Percentiles rank a stretch among this genome's conserved stretches.
These are phyloP conservation scores for Phytopythium oedochilum DNA, from an alignment of 352 stramenopile genomes.

Conservation along the genomic window DNA sequence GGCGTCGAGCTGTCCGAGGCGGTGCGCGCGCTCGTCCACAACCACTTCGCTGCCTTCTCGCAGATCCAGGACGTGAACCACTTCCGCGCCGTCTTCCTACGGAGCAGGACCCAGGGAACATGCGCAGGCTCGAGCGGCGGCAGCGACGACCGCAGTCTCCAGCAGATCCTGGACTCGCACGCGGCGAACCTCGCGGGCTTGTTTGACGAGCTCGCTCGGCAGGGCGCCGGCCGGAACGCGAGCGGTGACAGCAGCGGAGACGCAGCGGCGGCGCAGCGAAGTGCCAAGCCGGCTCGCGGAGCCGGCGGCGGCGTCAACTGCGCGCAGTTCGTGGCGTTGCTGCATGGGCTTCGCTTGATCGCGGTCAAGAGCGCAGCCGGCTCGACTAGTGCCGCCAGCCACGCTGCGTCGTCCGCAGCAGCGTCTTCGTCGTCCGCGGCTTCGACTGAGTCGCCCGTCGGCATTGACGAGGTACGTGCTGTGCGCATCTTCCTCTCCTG, in stretches of 20 bases:
- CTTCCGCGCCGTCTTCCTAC: slow-evolving; percentile 53
- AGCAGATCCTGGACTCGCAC: slow-evolving; percentile 26
- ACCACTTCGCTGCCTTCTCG: slow-evolving; percentile 53
- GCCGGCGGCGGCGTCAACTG: slow-evolving; percentile 11
- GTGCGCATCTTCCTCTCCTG: slow-evolving; percentile 61
- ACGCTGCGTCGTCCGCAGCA: no score
- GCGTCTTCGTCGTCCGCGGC: not conserved
- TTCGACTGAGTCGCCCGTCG: not conserved
- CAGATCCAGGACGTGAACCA: slow-evolving; percentile 61
- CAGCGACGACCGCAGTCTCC: slow-evolving; percentile 5
- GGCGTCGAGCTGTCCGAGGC: slow-evolving; percentile 59
- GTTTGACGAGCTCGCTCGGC: slow-evolving; percentile 31
- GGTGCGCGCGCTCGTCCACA: slow-evolving; percentile 37
- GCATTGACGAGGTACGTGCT: slow-evolving; percentile 43
- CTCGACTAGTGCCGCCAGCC: not conserved
- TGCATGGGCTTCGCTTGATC: slow-evolving; percentile 28
- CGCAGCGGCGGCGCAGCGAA: slow-evolving; percentile 1
- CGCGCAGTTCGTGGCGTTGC: slow-evolving; percentile 23
- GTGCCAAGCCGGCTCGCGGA: not conserved
- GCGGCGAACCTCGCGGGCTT: slow-evolving; percentile 27
- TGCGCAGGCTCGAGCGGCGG: not conserved
- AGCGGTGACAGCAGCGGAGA: slow-evolving; percentile 9
- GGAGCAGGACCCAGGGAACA: slow-evolving; percentile 3
- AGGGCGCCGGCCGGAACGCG: not conserved
- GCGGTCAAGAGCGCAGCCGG: not conserved